Percentiles rank a stretch among this genome's conserved stretches.
These are phyloP conservation scores for Russula sp. DNA, from an alignment of 768 basidiomycete species.

Conservation along the genomic window DNA sequence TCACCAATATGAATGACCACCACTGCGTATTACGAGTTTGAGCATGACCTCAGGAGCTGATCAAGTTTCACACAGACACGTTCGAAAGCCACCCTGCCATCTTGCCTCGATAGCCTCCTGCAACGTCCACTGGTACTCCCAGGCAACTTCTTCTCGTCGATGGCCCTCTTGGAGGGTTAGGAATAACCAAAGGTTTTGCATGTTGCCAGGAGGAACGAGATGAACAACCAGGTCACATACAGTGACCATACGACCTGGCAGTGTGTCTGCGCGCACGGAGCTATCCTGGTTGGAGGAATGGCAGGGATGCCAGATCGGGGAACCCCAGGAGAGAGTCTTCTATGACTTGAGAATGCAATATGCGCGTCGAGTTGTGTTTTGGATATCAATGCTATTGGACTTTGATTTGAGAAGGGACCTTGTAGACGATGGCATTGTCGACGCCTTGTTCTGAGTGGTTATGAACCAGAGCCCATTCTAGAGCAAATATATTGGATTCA, in stretches of 20 bases:
- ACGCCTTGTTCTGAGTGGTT: too few relatives aligned
- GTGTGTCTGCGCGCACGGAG: too few relatives aligned
- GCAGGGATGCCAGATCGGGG: too few relatives aligned
- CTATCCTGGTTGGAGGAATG: too few relatives aligned
- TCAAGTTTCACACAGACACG: background rate
- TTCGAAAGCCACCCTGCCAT: background rate
- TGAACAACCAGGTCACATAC: background rate
- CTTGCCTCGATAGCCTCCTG: background rate
- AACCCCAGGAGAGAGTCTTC: conserved; percentile 30
- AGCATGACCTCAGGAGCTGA: background rate
- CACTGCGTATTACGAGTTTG: background rate
- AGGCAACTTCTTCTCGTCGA: background rate
- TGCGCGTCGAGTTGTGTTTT: conserved; percentile 88
- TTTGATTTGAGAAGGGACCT: too few relatives aligned
- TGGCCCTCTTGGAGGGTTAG: background rate
- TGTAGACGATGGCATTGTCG: too few relatives aligned
- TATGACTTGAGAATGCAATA: conserved; percentile 73
- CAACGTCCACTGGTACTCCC: background rate
- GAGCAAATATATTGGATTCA: too few relatives aligned
- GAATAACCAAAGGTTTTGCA: background rate
- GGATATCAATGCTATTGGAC: too few relatives aligned
- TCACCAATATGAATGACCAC: background rate
- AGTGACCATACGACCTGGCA: too few relatives aligned
- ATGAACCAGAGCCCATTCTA: too few relatives aligned
- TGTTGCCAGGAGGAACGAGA: background rate